phyloP scores from a whole-genome alignment of 2,329 filamentous ascomycete species.

The Alternaria metachromatica region DNA sequence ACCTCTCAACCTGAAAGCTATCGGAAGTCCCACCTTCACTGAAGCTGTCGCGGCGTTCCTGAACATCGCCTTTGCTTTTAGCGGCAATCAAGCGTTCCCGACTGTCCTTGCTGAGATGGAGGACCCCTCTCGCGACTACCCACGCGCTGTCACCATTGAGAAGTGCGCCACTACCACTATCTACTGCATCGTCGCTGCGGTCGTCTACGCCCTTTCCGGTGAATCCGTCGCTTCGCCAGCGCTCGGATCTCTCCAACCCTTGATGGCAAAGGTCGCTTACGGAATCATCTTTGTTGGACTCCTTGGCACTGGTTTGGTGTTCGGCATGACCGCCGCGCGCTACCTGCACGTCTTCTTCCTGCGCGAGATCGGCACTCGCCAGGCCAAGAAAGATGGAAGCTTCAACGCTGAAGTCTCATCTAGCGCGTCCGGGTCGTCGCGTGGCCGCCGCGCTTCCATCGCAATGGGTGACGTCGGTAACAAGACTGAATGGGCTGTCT shows the following conservation, averaged over 20 bases:
- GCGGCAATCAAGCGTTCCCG: slow-evolving; percentile 38
- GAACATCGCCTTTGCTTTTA: slow-evolving; percentile 37
- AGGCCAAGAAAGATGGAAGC: slow-evolving; percentile 18
- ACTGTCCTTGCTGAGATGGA: slow-evolving; percentile 38
- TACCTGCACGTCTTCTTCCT: slow-evolving; percentile 34
- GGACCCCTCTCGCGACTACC: slow-evolving; percentile 34
- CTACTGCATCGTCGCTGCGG: slow-evolving; percentile 30
- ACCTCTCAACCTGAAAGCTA: slow-evolving; percentile 32
- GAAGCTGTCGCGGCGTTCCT: slow-evolving; percentile 33
- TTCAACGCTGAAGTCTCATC: slow-evolving; percentile 4
- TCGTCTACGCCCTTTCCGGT: slow-evolving; percentile 33
- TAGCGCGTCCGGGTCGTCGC: slow-evolving; percentile 13
- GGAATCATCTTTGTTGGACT: slow-evolving; percentile 30
- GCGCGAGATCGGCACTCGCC: slow-evolving; percentile 22
- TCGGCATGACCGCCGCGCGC: slow-evolving; percentile 31
- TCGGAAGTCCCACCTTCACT: slow-evolving; percentile 30
- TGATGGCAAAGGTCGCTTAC: slow-evolving; percentile 34
- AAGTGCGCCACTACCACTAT: slow-evolving; percentile 30
- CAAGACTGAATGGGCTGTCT: slow-evolving; percentile 25
- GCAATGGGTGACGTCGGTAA: slow-evolving; percentile 21
- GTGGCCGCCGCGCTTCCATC: slow-evolving; percentile 25
- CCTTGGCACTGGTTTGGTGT: slow-evolving; percentile 33
- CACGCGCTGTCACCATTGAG: slow-evolving; percentile 34
- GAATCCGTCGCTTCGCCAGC: slow-evolving; percentile 36
- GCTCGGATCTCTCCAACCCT: slow-evolving; percentile 26